Evolutionary conservation across 2,329 filamentous ascomycete species (phyloP), one percentile per base, ranked within the genome.

Genomic region (Epichloe elymi): DNA sequence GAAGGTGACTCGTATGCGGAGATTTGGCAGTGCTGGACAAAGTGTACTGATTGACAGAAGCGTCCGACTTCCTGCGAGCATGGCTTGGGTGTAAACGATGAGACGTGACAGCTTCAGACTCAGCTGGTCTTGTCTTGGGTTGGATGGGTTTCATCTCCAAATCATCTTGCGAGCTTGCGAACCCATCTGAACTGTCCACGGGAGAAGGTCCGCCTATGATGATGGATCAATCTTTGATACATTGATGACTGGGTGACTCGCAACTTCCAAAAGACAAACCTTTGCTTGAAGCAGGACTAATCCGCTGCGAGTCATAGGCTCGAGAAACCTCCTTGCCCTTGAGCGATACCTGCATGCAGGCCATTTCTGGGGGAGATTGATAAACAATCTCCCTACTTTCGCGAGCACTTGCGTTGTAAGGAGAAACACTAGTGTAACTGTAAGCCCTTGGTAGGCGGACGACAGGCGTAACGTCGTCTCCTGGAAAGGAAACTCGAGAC

Each of bases 401-500:
- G 20, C 61, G 57, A 44, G 54, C 57, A 60, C 63, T 49, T 14
- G 46, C 41, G 1, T 46, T 15, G 40, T 53, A 66, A 2, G 63
- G 59, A 0, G 69, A 65, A 30, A 69, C 61, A 55, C 67, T 68
- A 55, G 59, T 66, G 58, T 69, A 72, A 58, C 70, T 74, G 59
- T 74, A 70, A 20, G 68, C 65, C 42, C 67, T 66, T 8, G 71
- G 70, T 46, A 72, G 53, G 15, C 65, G 63, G 6, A 67, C 63
- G 42, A 68, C 57, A 15, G 72, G 71, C 37, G 57, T 69, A 36
- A 64, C 63, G 51, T 71, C 66, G 41, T 65, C 63, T 11, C 67
- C 62, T 4, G 73, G 71, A 53, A 73, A 76, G 5, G 73, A 71
- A 37, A 73, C 70, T 53, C 69, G 65, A 0, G 74, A 72, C 10